Evolutionary conservation across 1,284 basidiomycete genomes (phyloP), one percentile per base, ranked within the genome.

Genomic region (Cutaneotrichosporon sp.): DNA sequence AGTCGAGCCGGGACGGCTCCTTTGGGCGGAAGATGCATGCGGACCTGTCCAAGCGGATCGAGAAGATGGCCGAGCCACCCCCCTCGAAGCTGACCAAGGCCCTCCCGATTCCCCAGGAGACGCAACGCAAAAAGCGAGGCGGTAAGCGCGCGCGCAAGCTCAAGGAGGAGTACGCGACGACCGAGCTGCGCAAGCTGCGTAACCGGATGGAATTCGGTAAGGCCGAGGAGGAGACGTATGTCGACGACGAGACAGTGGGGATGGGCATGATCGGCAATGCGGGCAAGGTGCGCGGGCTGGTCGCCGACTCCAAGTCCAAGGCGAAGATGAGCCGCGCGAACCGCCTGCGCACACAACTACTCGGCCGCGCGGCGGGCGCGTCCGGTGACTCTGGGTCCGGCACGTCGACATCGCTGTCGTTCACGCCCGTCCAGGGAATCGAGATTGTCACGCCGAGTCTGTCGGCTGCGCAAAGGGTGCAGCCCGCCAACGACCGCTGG

Each of bases 201-300:
- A 99, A 99, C 75, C 84, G 96, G 43, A 87, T 98, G 85, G 85
- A 82, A 60, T 98, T 99, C 65, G 96, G 96, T 50, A 87, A 94
- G 75, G 87, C 86, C 2, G 96, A 98, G 72, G 87, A 94, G 66
- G 96, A 99, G 75, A 87, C 92, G 20, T 92, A 90, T 33, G 90
- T 91, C 19, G 96, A 92, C 51, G 96, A 97, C 76, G 87, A 97
- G 79, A 92, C 90, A 11, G 88, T 92, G 75, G 96, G 96, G 5
- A 76, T 98, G 68, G 96, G 96, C 60, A 97, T 98, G 92, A 90
- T 97, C 60, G 90, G 90, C 41, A 78, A 82, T 17, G 85, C 85
- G 16, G 94, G 94, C 27, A 89, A 88, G 73, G 86, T 98, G 42
- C 81, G 94, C 51, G 92, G 90, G 9, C 85, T 85, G 46, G 75